A percentile compares a stretch with the other conserved stretches of the same genome.
These are phyloP conservation scores for Podospora comata DNA, from an alignment of 495 filamentous ascomycete genomes.

Conservation along the genomic window DNA sequence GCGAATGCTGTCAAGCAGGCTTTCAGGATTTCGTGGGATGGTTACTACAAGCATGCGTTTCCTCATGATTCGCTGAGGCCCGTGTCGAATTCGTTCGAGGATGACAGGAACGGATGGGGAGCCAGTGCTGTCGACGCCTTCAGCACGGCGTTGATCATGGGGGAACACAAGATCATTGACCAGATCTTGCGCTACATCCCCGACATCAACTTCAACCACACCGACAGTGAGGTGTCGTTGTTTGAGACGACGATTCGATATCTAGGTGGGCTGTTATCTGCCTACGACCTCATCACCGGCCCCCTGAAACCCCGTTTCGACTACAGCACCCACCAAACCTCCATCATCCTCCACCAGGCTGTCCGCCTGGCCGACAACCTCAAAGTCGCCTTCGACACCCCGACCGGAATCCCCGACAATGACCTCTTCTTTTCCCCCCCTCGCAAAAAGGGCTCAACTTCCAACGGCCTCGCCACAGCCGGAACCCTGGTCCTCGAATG, in stretches of 20 bases:
- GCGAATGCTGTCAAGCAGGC: slow-evolving; percentile 68
- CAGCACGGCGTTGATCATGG: slow-evolving; percentile 78
- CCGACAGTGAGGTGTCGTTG: slow-evolving; percentile 60
- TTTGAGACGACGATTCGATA: slow-evolving; percentile 94
- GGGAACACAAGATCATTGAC: slow-evolving; percentile 60
- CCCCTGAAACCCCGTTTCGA: slow-evolving; percentile 55
- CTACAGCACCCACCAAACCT: slow-evolving; percentile 45
- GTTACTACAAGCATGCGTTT: slow-evolving; percentile 76
- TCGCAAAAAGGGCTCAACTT: slow-evolving; percentile 45
- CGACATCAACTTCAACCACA: slow-evolving; percentile 64
- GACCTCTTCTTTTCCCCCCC: slow-evolving; percentile 58
- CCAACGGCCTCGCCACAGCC: slow-evolving; percentile 67
- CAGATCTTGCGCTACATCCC: slow-evolving; percentile 67
- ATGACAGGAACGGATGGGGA: slow-evolving; percentile 87
- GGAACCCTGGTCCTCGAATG: slow-evolving; percentile 81
- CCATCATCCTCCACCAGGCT: slow-evolving; percentile 63
- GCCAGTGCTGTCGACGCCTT: slow-evolving; percentile 81
- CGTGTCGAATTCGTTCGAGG: slow-evolving; percentile 57
- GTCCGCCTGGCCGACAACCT: slow-evolving; percentile 66
- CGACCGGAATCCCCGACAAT: slow-evolving; percentile 74
- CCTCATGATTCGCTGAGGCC: slow-evolving; percentile 75
- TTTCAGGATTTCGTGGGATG: slow-evolving; percentile 76
- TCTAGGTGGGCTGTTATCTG: slow-evolving; percentile 71
- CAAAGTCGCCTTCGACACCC: slow-evolving; percentile 74
- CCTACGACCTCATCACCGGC: slow-evolving; percentile 75